Percentiles rank a stretch among this genome's conserved stretches.
Conservation (phyloP, 305 asterid species). For the Fraxinus greggii region DNA sequence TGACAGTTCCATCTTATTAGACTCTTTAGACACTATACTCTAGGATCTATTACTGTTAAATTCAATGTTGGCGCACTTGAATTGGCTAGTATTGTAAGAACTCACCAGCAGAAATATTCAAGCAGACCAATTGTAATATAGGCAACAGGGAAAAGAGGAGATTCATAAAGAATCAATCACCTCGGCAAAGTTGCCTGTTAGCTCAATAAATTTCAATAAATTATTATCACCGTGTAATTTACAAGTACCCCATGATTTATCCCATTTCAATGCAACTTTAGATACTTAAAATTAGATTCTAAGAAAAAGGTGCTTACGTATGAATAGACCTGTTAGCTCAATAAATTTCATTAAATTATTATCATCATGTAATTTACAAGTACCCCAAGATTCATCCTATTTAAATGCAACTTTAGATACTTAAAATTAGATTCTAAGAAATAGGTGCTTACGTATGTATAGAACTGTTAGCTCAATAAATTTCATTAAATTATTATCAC, state of each 20-base stretch:
- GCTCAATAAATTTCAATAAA: neutral
- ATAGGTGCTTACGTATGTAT: neutral
- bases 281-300: neutral
- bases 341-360: neutral
- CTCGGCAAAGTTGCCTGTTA: slow-evolving; percentile 55
- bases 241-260: neutral
- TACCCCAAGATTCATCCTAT: neutral
- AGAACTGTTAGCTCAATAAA: neutral
- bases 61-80: slow-evolving; percentile 22
- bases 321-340: neutral
- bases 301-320: neutral
- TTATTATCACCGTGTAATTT: neutral
- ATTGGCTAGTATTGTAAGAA: slow-evolving; percentile 6
- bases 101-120: slow-evolving; percentile 14
- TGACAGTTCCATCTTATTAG: neutral
- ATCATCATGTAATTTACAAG: neutral
- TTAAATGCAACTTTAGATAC: neutral
- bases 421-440: neutral
- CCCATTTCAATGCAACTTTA: neutral
- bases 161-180: slow-evolving; percentile 23
- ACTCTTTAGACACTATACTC: neutral
- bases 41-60: neutral
- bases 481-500: neutral
- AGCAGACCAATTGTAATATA: slow-evolving; percentile 19
- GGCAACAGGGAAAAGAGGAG: slow-evolving; percentile 53